phyloP scores from a whole-genome alignment of 2,329 filamentous ascomycete species.

The Tothia fuscella region DNA sequence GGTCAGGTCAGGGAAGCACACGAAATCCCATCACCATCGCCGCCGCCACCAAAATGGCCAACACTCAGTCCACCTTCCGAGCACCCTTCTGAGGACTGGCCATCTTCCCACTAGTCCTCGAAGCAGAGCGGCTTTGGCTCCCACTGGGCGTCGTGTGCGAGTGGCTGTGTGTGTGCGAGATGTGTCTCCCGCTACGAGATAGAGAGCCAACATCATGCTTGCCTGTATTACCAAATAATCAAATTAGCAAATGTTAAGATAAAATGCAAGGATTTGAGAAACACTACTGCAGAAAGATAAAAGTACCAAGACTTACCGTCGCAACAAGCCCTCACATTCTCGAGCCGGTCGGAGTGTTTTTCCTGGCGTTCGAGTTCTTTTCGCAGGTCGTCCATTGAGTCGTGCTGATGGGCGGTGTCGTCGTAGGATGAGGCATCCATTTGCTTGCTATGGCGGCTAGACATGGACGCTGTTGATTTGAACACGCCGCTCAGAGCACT shows the following conservation, averaged over 20 bases:
- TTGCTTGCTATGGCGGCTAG: slow-evolving; percentile 5
- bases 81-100: too few species aligned
- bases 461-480: slow-evolving; percentile 19
- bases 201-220: slow-evolving; percentile 41
- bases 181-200: slow-evolving; percentile 17
- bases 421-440: background rate
- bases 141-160: too few species aligned
- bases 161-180: too few species aligned
- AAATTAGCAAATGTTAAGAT: background rate
- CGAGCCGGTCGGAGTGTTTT: slow-evolving; percentile 63
- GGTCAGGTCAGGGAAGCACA: too few species aligned
- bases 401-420: slow-evolving; percentile 30
- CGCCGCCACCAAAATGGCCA: too few species aligned
- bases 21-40: too few species aligned
- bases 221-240: slow-evolving; percentile 23
- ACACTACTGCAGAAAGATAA: background rate
- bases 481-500: slow-evolving; percentile 35
- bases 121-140: too few species aligned
- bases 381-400: slow-evolving; percentile 67
- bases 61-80: too few species aligned
- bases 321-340: slow-evolving; percentile 95
- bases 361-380: slow-evolving; percentile 68
- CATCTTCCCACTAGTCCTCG: too few species aligned
- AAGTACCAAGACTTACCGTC: slow-evolving; percentile 57
- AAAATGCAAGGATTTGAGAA: slow-evolving; percentile 11